Percentiles rank a stretch among this genome's conserved stretches.
phyloP scores from a whole-genome alignment of 2,329 filamentous ascomycete genomes.

The Penicillium sp. region DNA sequence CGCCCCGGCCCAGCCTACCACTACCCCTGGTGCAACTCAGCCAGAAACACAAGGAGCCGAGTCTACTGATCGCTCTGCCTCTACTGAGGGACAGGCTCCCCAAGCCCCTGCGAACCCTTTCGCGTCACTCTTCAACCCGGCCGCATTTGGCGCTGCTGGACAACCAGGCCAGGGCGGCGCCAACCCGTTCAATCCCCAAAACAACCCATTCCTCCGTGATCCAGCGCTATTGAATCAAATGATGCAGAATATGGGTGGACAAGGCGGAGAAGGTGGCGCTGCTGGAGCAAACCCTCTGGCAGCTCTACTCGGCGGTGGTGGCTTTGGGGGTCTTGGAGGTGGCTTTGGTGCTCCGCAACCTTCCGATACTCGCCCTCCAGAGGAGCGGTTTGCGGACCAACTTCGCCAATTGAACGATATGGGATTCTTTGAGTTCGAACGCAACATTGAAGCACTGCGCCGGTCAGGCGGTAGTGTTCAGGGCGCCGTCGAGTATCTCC shows the following conservation, averaged over 20 bases:
- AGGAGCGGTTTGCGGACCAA: slow-evolving; percentile 90
- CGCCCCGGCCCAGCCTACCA: slow-evolving; percentile 28
- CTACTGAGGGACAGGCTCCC: slow-evolving; percentile 36
- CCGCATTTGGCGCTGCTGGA: slow-evolving; percentile 36
- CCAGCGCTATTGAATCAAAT: slow-evolving; percentile 60
- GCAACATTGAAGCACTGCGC: slow-evolving; percentile 84
- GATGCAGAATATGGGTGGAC: slow-evolving; percentile 53
- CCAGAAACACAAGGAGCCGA: slow-evolving; percentile 33
- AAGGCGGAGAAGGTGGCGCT: slow-evolving; percentile 35
- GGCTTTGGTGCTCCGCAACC: slow-evolving; percentile 55
- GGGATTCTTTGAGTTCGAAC: slow-evolving; percentile 97
- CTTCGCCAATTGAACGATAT: slow-evolving; percentile 94
- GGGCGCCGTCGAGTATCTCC: slow-evolving; percentile 59
- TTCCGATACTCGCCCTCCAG: slow-evolving; percentile 81
- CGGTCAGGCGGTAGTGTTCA: slow-evolving; percentile 92
- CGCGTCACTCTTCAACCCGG: slow-evolving; percentile 61
- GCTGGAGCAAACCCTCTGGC: slow-evolving; percentile 47
- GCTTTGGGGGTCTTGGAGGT: slow-evolving; percentile 44
- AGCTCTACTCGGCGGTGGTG: slow-evolving; percentile 57
- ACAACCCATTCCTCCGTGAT: slow-evolving; percentile 61
- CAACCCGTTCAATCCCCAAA: slow-evolving; percentile 50
- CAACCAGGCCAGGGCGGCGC: slow-evolving; percentile 42
- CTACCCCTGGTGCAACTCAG: slow-evolving; percentile 34
- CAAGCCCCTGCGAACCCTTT: slow-evolving; percentile 65
- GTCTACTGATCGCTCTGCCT: slow-evolving; percentile 30